Evolutionary conservation across 169 alveolate species (phyloP).

Genomic region (Plasmodium sp.): DNA sequence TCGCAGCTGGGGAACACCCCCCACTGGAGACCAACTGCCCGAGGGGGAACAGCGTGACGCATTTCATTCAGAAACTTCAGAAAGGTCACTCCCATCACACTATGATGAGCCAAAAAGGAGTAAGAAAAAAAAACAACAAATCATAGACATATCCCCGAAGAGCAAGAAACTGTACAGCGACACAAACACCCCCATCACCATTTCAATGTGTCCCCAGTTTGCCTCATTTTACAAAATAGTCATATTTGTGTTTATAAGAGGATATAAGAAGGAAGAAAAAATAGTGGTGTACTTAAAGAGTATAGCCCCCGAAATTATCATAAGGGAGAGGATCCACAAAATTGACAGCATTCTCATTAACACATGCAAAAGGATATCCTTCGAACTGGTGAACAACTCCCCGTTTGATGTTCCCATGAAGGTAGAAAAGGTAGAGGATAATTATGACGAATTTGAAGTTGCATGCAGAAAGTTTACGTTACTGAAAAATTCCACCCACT

Average conservation of each 20-base stretch:
- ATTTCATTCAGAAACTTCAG: neutral
- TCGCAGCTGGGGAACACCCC: neutral
- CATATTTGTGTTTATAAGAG: slow-evolving; percentile 47
- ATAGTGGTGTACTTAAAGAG: slow-evolving; percentile 41
- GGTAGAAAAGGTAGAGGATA: slow-evolving; percentile 43
- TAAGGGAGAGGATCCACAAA: neutral
- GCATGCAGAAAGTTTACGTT: neutral
- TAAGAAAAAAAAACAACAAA: neutral
- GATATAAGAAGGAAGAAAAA: slow-evolving; percentile 52
- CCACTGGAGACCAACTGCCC: neutral
- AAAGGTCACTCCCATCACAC: neutral
- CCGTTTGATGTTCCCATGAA: slow-evolving; percentile 4
- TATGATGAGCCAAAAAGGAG: neutral
- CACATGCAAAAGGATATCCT: slow-evolving; percentile 16
- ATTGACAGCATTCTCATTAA: slow-evolving; percentile 34
- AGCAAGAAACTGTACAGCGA: slow-evolving; percentile 25
- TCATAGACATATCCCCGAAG: slow-evolving; percentile 38
- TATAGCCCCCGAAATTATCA: slow-evolving; percentile 58
- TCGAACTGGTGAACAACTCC: slow-evolving; percentile 35
- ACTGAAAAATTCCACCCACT: slow-evolving; percentile 17
- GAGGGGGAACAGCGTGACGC: neutral
- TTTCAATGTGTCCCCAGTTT: slow-evolving; percentile 21
- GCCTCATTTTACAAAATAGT: slow-evolving; percentile 67
- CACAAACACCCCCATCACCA: slow-evolving; percentile 16
- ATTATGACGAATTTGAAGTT: slow-evolving; percentile 37